Evolutionary conservation across 2,329 filamentous ascomycete species (phyloP), one percentile per base, ranked within the genome.

Genomic region (Aspergillus clavatus): DNA sequence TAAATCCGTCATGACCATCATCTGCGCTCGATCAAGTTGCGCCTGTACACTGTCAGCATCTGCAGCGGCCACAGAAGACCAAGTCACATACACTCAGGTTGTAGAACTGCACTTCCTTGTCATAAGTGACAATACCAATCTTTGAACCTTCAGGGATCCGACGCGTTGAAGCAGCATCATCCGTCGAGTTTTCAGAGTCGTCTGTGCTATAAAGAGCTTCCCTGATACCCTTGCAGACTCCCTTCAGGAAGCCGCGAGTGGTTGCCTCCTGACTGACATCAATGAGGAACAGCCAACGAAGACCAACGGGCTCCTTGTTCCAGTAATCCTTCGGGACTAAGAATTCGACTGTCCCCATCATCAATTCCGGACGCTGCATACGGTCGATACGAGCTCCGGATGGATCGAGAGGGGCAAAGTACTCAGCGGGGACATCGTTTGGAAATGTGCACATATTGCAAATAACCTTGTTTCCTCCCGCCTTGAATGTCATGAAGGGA

Each of bases 371-470:
- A 42, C 93, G 80, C 63, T 94, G 86, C 62, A 90, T 80, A 39
- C 93, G 82, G 68, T 98, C 93, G 40, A 95, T 82, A 46, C 93
- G 84, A 33, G 89, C 81, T 14, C 93, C 93, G 45, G 88, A 84
- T 4, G 88, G 88, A 59, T 88, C 91, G 21, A 88, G 89, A 14
- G 93, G 90, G 43, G 88, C 86, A 66, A 95, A 98, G 69, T 98
- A 98, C 63, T 96, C 91, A 1, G 87, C 72, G 0, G 89, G 76
- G 0, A 94, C 94, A 61, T 98, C 93, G 65, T 97, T 98, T 40
- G 93, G 89, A 66, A 97, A 95, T 18, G 87, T 93, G 72, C 93
- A 98, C 71, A 98, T 87, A 63, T 98, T 98, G 74, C 93, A 98
- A 42, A 95, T 89, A 65, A 95, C 94, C 66, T 95, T 95, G 72